Evolutionary conservation across 768 basidiomycete species (phyloP).

Genomic region (Clavulina sp.): DNA sequence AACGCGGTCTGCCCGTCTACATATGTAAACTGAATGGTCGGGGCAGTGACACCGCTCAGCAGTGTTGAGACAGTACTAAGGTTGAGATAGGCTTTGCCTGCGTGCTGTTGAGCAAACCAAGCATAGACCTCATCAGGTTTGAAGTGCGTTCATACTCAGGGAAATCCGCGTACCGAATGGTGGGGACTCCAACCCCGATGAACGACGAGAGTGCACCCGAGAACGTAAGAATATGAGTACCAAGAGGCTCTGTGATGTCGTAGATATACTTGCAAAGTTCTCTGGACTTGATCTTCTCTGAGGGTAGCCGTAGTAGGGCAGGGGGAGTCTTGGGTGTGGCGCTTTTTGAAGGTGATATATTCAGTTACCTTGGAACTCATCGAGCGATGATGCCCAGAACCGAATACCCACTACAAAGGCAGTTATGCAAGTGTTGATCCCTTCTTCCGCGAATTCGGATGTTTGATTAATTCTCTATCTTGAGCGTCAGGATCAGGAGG

Average conservation of each 20-base stretch:
- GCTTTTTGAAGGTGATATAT: neutral
- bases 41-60: neutral
- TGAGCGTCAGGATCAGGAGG: neutral
- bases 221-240: slow-evolving; percentile 52
- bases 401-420: slow-evolving; percentile 48
- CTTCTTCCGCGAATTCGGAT: slow-evolving; percentile 31
- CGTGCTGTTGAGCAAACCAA: neutral
- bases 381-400: slow-evolving; percentile 59
- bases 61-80: neutral
- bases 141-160: too few relatives aligned
- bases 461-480: neutral
- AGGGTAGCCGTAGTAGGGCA: too few relatives aligned
- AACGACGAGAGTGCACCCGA: slow-evolving; percentile 52
- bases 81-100: neutral
- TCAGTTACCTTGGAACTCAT: slow-evolving; percentile 38
- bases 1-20: neutral
- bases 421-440: slow-evolving; percentile 45
- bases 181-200: slow-evolving; percentile 66
- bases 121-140: neutral
- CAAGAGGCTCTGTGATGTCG: slow-evolving; percentile 47
- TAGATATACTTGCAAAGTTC: slow-evolving; percentile 43
- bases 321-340: slow-evolving; percentile 6
- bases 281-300: slow-evolving; percentile 51
- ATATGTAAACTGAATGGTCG: neutral
- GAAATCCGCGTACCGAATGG: slow-evolving; percentile 30